Conservation (phyloP, 2,329 filamentous ascomycete species). For the Nemania sp. region DNA sequence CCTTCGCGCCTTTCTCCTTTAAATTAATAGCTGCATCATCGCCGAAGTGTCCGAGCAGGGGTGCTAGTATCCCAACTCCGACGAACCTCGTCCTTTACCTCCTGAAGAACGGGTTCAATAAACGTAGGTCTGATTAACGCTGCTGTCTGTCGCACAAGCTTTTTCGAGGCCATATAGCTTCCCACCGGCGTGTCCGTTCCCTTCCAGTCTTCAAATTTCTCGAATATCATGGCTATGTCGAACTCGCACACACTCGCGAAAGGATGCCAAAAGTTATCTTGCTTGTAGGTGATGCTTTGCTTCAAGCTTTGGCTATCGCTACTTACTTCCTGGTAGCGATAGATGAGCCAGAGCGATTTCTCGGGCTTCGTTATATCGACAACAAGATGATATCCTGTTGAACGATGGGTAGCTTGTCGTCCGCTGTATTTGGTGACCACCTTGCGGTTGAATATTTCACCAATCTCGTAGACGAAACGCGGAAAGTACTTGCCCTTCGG, state of each 20-base stretch:
- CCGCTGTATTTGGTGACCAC: slow-evolving; percentile 20
- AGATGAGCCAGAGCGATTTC: slow-evolving; percentile 30
- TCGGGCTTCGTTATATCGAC: slow-evolving; percentile 27
- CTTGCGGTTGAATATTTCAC: slow-evolving; percentile 29
- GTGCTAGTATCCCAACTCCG: slow-evolving; percentile 20
- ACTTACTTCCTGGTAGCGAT: slow-evolving; percentile 25
- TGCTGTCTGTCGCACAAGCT: slow-evolving; percentile 27
- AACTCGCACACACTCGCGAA: slow-evolving; percentile 27
- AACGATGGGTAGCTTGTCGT: slow-evolving; percentile 27
- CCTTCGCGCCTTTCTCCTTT: not conserved
- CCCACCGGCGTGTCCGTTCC: slow-evolving; percentile 20
- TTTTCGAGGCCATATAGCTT: slow-evolving; percentile 19
- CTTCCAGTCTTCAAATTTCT: slow-evolving; percentile 26
- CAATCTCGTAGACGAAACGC: slow-evolving; percentile 28
- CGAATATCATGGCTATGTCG: slow-evolving; percentile 29
- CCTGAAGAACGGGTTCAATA: slow-evolving; percentile 25
- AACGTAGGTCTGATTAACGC: slow-evolving; percentile 25
- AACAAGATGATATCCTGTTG: slow-evolving; percentile 29
- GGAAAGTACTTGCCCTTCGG: slow-evolving; percentile 26
- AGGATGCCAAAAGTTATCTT: slow-evolving; percentile 29
- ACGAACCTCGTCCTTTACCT: slow-evolving; percentile 26
- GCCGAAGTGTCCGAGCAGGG: not conserved
- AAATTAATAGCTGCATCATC: not conserved
- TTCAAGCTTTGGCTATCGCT: slow-evolving; percentile 22
- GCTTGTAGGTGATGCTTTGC: slow-evolving; percentile 25